A percentile compares a stretch with the other conserved stretches of the same genome.
Conservation (phyloP, 768 basidiomycete genomes). For the Mycena galopus region DNA sequence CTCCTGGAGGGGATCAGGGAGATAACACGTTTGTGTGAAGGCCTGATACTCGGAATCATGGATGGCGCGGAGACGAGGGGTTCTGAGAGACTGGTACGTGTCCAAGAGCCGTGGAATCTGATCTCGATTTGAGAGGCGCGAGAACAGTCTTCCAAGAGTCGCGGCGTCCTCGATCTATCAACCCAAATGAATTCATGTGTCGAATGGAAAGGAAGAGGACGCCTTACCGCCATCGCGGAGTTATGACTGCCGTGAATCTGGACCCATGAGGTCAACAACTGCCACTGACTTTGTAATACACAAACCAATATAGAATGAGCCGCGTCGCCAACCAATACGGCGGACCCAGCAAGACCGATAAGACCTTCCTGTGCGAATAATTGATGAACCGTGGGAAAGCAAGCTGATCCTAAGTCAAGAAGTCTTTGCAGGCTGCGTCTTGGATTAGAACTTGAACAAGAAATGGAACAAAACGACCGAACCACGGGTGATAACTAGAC, state of each 20-base stretch:
- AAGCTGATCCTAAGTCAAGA: neutral
- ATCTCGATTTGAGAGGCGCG: slow-evolving; percentile 50
- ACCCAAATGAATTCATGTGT: slow-evolving; percentile 21
- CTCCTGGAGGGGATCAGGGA: slow-evolving; percentile 6
- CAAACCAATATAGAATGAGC: slow-evolving; percentile 57
- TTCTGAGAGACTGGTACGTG: slow-evolving; percentile 62
- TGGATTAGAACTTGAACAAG: neutral
- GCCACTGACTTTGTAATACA: neutral
- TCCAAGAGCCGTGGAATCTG: slow-evolving; percentile 58
- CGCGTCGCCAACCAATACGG: slow-evolving; percentile 55
- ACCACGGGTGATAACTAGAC: slow-evolving; percentile 26
- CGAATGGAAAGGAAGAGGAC: slow-evolving; percentile 31
- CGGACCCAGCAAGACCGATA: slow-evolving; percentile 48
- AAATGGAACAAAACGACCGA: neutral
- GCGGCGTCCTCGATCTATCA: slow-evolving; percentile 50
- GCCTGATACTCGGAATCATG: slow-evolving; percentile 18
- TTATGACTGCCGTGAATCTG: slow-evolving; percentile 59
- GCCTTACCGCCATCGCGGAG: slow-evolving; percentile 54
- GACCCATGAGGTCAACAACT: neutral
- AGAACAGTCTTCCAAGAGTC: slow-evolving; percentile 59
- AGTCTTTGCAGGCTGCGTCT: slow-evolving; percentile 10
- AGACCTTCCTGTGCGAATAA: slow-evolving; percentile 39
- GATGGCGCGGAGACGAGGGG: slow-evolving; percentile 44
- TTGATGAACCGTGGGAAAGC: slow-evolving; percentile 24
- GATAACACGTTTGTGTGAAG: slow-evolving; percentile 4